Percentiles rank a stretch among this genome's conserved stretches.
Evolutionary conservation across 352 stramenopile species (phyloP).

Genomic region (Pythium monospermum): DNA sequence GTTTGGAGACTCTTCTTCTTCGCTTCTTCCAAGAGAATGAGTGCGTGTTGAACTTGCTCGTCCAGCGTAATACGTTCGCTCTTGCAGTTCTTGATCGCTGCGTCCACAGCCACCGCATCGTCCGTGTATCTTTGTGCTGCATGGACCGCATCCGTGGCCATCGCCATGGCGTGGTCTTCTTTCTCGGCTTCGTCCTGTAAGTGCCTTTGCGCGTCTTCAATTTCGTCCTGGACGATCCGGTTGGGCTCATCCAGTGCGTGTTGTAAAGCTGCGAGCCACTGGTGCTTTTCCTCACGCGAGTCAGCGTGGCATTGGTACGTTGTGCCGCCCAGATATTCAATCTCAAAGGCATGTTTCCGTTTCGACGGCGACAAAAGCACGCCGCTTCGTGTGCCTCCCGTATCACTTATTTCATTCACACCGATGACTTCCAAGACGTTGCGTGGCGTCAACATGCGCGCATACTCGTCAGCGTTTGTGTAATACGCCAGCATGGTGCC

Average conservation of each 20-base stretch:
- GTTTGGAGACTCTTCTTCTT: conserved; percentile 23
- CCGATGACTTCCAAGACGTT: conserved; percentile 60
- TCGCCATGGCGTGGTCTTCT: conserved; percentile 36
- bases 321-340: conserved; percentile 35
- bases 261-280: conserved; percentile 57
- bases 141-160: conserved; percentile 42
- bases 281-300: conserved; percentile 41
- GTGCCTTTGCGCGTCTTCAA: conserved; percentile 59
- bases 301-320: conserved; percentile 57
- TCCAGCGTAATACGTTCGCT: conserved; percentile 23
- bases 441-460: conserved; percentile 35
- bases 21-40: conserved; percentile 26
- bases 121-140: conserved; percentile 26
- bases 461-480: conserved; percentile 40
- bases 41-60: conserved; percentile 25
- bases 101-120: conserved; percentile 28
- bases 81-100: conserved; percentile 27
- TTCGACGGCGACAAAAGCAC: conserved; percentile 11
- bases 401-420: conserved; percentile 29
- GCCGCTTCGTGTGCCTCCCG: conserved; percentile 10
- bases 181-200: conserved; percentile 33
- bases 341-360: conserved; percentile 33
- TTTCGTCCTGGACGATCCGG: conserved; percentile 70
- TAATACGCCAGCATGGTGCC: conserved; percentile 75
- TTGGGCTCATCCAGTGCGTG: conserved; percentile 66